Evolutionary conservation across 305 asterid species (phyloP), one percentile per base, ranked within the genome.

Genomic region (Stenogyne calaminthoides): DNA sequence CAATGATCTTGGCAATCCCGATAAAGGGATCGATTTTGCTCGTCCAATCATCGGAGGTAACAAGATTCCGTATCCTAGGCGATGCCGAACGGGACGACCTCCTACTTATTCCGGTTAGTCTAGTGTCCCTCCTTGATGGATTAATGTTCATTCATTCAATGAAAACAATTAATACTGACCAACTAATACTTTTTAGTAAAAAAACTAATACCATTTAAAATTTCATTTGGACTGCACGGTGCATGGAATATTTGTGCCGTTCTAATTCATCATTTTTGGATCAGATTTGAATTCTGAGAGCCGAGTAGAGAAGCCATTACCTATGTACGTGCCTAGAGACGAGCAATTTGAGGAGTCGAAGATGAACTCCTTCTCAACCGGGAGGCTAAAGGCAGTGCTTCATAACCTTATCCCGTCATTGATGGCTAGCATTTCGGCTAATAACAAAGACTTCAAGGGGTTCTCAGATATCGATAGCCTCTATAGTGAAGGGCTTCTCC

Each of bases 261-360:
- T 65, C 71, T 71, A 40, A 73, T 67, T 46, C 10, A 69, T 64
- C 27, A 29, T 2, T 40, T 5, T 14, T 59, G 19, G 16, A 68
- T n/a, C 80, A 92, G 98, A 89, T 86, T 36, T 86, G 65, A 67
- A 74, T 25, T 82, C 87, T 4, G 98, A 95, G 86, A 90, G 97
- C 75, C 84, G 98, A 61, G 93, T 95, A 69, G 99, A 95, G 93
- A 95, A 92, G 88, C 99, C 97, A 57, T 66, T 74, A 77, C 99
- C 98, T 2, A 78, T 87, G 87, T 95, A 90, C 34, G 99, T 95
- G 69, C 99, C 99, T 0, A 86, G 98, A 58, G 99, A 95, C 70
- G 99, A 92, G 80, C 96, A 87, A 59, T 95, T 95, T 76, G 98
- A 92, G 88, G 99, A 95, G 88, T 80, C 96, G 37, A 95, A 95